These are phyloP conservation scores for Tetracladium marchalianum DNA, from an alignment of 495 filamentous ascomycete species.

Conservation along the genomic window DNA sequence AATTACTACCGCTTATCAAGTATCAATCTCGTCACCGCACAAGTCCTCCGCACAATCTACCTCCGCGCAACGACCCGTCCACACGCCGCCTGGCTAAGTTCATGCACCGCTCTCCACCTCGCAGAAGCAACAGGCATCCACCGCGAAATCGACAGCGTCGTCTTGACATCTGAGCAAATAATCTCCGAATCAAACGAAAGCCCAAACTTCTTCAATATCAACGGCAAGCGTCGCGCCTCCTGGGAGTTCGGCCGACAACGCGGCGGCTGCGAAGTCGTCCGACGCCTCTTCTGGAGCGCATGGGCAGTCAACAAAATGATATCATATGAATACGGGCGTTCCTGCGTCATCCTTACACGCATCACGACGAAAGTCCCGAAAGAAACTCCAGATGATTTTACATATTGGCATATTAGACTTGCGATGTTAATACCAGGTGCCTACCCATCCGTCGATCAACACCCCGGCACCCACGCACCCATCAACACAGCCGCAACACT, in stretches of 20 bases:
- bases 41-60: conserved; percentile 43
- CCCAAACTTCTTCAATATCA: background rate
- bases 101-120: conserved; percentile 42
- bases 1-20: conserved; percentile 20
- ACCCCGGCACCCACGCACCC: conserved; percentile 18
- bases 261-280: conserved; percentile 25
- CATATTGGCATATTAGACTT: background rate
- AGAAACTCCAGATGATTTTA: background rate
- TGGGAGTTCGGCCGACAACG: background rate
- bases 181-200: background rate
- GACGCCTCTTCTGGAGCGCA: conserved; percentile 31
- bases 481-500: conserved; percentile 28
- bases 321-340: conserved; percentile 40
- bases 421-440: background rate
- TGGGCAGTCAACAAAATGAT: conserved; percentile 36
- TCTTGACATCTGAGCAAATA: background rate
- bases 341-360: conserved; percentile 20
- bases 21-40: conserved; percentile 32
- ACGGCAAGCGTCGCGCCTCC: background rate
- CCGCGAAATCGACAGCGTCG: conserved; percentile 21
- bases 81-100: conserved; percentile 45
- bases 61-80: conserved; percentile 41
- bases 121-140: conserved; percentile 40
- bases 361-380: conserved; percentile 6
- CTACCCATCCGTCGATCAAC: background rate